Base-by-base conservation (phyloP, 1,139 yeast genomes). In the Candida glucosophila region DNA sequence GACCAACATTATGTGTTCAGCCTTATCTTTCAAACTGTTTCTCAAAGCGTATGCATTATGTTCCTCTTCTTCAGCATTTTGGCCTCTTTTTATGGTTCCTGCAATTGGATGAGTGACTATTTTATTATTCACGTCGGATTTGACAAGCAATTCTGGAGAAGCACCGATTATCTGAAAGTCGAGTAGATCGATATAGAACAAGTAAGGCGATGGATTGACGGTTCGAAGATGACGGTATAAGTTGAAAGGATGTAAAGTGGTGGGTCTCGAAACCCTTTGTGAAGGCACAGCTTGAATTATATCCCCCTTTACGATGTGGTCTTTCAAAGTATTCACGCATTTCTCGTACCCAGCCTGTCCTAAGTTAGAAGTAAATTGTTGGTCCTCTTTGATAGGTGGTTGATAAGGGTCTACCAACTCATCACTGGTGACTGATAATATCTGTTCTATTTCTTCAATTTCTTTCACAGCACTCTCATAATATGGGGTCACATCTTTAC, bases 231-330 rank as follows among this genome's bases (percentile, higher is more conserved):
- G 96, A 40, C 94, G 78, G 56, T 88, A 92, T 26, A 92, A 81
- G 57, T 90, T 90, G 70, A 90, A 90, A 2, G 98, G 97, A 49
- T 90, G 97, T 41, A 90, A 65, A 5, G 88, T 76, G 0, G 98
- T 90, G 19, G 95, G 95, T 52, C 96, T 77, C 5, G 94, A 86
- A 16, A 90, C 86, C 47, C 98, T 70, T 60, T 90, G 98, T 1
- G 96, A 86, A 6, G 98, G 98, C 11, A 90, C 98, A 1, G 95
- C 96, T 55, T 90, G 98, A 55, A 90, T 82, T 30, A 90, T 83
- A 47, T 90, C 97, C 29, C 98, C 98, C 41, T 74, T 73, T 41
- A 77, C 58, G 41, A 90, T 90, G 45, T 90, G 96, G 24, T 74
- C 55, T 47, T 85, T 86, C 44, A 90, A 67, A 8, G 58, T 67